Evolutionary conservation across 2,329 filamentous ascomycete genomes (phyloP), one percentile per base, ranked within the genome.

Genomic region (Rhynchosporium agropyri): DNA sequence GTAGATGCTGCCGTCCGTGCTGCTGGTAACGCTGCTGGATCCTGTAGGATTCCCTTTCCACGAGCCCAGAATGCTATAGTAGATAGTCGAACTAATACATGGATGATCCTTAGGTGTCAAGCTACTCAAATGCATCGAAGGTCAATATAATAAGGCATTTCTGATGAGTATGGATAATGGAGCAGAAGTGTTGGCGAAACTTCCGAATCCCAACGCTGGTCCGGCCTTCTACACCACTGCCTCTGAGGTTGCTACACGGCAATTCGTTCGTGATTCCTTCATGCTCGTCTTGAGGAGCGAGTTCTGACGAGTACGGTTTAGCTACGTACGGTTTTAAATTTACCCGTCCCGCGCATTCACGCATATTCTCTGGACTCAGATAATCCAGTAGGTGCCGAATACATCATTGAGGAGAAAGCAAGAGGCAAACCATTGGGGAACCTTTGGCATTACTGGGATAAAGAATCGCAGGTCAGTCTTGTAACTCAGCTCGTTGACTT

Each of bases 361-460:
- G 43, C 61, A 59, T 64, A 45, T 33, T 66, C 63, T 60, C 42
- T 62, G 3, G 60, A 64, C 43, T 15, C 58, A 61, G 31, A 46
- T 38, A 67, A 66, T 65, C 65, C 64, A 45, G 67, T 69, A 8
- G 67, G 67, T 40, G 64, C 63, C 29, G 65, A 69, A 53, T 69
- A 69, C 33, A 68, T 69, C 48, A 64, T 68, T 28, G 63, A 68
- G 56, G 67, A 76, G 53, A 75, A 74, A 66, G 68, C 72, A 20
- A 51, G 57, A 20, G 72, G 75, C 38, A 63, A 69, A 43, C 65
- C 65, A 40, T 70, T 76, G 15, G 67, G 72, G 8, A 70, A 62
- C 48, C 63, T 75, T 36, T 76, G 72, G 74, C 57, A 67, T 61
- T 60, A 71, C 9, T 74, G 69, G 71, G 46, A 67, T 58, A 68